Base-by-base conservation (phyloP, 352 stramenopile genomes). In the Elongisporangium senticosum region DNA sequence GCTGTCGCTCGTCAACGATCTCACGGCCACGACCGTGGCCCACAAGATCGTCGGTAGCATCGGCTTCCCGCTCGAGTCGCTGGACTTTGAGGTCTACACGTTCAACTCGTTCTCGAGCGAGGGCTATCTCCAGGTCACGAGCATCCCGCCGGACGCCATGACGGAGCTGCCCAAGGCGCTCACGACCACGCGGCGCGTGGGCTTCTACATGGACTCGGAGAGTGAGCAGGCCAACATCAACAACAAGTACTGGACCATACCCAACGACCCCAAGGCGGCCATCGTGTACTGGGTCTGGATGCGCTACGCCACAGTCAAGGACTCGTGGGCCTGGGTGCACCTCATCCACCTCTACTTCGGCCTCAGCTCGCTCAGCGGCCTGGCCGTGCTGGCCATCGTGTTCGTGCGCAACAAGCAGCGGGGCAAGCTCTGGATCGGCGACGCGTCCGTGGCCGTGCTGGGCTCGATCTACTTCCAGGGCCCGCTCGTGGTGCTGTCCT, bases 301-400 rank as follows among this genome's bases (percentile, higher is more conserved):
- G 3, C 67, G 75, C n/a, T 55, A 59, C 39, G 28, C 68, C 2
- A 64, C 77, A 2, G 49, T 79, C 2, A 65, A 61, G 1, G 72
- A 82, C 55, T 71, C 67, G 15, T 87, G 77, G 77, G 68, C 72
- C 1, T 87, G 74, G 77, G 65, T 74, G 21, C 77, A 85, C 39
- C 62, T 65, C 3, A 67, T 84, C 20, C 74, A 87, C 43, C n/a
- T 78, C 7, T 14, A 70, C 19, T 80, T 86, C 37, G 76, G 61
- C 3, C n/a, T 73, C 8, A 64, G 85, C 37, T 64, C 68, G 24
- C 26, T 82, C 0, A 73, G 77, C 49, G 65, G 68, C 26, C 21
- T 87, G 0, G 53, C 64, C 21, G 20, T 85, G 24, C 55, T 87
- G 6, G 49, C 76, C 10, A 60, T 86, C 10, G 56, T 75, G 2